These are phyloP conservation scores for Yamadazyma kanchanaburiensis DNA, from an alignment of 1,139 yeast genomes.

Conservation along the genomic window DNA sequence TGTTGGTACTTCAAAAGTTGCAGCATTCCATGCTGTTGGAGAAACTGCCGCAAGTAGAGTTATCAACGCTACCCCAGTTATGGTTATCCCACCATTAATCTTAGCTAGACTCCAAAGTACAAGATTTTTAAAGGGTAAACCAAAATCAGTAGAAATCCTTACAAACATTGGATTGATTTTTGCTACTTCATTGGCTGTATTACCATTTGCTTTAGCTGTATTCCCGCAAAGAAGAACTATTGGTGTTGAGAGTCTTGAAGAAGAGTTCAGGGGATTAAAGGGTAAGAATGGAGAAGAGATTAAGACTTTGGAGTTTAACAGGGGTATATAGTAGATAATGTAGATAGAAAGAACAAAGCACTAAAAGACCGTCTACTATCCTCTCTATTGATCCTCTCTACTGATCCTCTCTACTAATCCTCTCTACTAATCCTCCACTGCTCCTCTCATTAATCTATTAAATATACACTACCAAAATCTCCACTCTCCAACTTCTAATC, in stretches of 20 bases:
- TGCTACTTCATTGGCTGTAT: conserved; percentile 76
- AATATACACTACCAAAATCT: conserved; percentile 49
- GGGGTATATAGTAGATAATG: conserved; percentile 76
- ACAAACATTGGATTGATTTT: conserved; percentile 84
- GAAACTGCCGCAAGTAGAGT: conserved; percentile 96
- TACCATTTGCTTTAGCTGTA: conserved; percentile 92
- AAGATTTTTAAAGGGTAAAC: conserved; percentile 58
- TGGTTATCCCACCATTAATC: conserved; percentile 91
- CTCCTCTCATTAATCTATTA: conserved; percentile 2
- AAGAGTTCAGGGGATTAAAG: conserved; percentile 55
- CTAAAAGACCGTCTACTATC: too few relatives aligned
- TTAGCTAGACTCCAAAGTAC: conserved; percentile 73
- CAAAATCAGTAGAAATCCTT: conserved; percentile 59
- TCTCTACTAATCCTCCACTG: too few relatives aligned
- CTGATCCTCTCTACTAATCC: too few relatives aligned
- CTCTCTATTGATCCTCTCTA: too few relatives aligned
- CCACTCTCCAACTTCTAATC: conserved; percentile 49
- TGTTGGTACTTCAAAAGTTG: conserved; percentile 78
- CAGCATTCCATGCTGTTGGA: conserved; percentile 91
- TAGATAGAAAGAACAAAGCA: too few relatives aligned
- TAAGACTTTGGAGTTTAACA: conserved; percentile 71
- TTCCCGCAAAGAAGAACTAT: conserved; percentile 85
- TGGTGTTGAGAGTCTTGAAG: conserved; percentile 58
- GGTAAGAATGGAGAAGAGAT: conserved; percentile 63
- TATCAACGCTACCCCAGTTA: conserved; percentile 92